phyloP scores from a whole-genome alignment of 179 eudicot genomes.

The Dionaea muscipula region DNA sequence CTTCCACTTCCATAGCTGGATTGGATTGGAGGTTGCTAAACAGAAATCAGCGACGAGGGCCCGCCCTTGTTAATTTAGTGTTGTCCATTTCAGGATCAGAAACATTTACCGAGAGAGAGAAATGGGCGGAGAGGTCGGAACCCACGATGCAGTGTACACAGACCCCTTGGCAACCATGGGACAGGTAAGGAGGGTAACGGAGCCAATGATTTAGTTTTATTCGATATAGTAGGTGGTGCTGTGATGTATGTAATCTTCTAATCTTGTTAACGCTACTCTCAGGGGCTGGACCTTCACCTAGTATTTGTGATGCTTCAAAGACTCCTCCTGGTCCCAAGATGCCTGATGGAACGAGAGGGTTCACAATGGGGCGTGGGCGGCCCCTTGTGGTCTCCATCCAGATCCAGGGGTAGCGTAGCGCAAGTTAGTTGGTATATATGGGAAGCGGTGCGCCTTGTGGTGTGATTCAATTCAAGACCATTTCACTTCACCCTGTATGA shows the following conservation, averaged over 20 bases:
- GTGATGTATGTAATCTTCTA: not conserved
- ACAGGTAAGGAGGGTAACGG: slow-evolving; percentile 35
- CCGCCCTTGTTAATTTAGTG: too few relatives aligned
- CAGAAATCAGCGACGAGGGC: too few relatives aligned
- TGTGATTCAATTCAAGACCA: too few relatives aligned
- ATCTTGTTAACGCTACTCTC: slow-evolving; percentile 3
- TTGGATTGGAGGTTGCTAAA: too few relatives aligned
- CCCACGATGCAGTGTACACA: slow-evolving; percentile 45
- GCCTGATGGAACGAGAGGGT: slow-evolving; percentile 95
- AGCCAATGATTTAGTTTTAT: not conserved
- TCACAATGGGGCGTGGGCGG: slow-evolving; percentile 85
- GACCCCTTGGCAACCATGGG: slow-evolving; percentile 36
- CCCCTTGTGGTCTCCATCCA: slow-evolving; percentile 14
- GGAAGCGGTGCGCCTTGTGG: too few relatives aligned
- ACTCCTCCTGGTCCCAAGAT: slow-evolving; percentile 86
- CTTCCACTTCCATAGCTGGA: too few relatives aligned
- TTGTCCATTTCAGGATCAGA: slow-evolving; percentile 30
- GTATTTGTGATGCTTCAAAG: slow-evolving; percentile 36
- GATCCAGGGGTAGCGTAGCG: too few relatives aligned
- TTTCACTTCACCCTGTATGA: too few relatives aligned
- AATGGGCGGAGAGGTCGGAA: slow-evolving; percentile 34
- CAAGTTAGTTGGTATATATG: too few relatives aligned
- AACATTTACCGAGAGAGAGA: slow-evolving; percentile 34
- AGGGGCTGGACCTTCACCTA: slow-evolving; percentile 47
- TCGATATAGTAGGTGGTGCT: not conserved